Conservation (phyloP, 352 stramenopile species). For the Phytophthora niederhauseri region DNA sequence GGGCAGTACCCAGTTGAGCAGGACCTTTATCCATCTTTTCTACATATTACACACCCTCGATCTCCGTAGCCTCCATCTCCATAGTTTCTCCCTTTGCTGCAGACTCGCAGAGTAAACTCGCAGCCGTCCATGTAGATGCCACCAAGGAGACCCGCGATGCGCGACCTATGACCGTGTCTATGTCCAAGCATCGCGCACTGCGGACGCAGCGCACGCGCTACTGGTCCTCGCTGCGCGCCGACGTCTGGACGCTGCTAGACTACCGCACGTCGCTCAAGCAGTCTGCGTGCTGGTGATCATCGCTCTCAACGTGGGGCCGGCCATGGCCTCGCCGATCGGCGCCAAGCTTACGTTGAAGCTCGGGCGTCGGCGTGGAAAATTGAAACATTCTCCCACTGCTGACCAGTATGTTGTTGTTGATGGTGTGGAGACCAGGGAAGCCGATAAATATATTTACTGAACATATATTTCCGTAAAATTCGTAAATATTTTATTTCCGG, state of each 20-base stretch:
- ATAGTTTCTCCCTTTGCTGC: no score
- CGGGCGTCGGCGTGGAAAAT: neutral
- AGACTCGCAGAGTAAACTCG: no score
- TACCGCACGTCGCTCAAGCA: constrained; percentile 68
- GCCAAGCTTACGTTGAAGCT: constrained; percentile 32
- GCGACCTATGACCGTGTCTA: neutral
- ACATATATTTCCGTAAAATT: no score
- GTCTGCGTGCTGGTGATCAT: constrained; percentile 77
- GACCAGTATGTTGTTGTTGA: constrained; percentile 4
- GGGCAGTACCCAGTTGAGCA: no score
- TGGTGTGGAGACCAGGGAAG: no score
- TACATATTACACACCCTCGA: no score
- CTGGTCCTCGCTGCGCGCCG: constrained; percentile 41
- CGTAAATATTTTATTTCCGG: no score
- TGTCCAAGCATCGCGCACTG: neutral
- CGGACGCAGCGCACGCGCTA: neutral
- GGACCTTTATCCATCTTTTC: no score
- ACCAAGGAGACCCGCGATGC: neutral
- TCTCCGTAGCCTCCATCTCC: no score
- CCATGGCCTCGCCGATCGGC: constrained; percentile 44
- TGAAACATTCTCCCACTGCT: neutral
- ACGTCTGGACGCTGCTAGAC: constrained; percentile 79
- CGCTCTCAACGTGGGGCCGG: constrained; percentile 74
- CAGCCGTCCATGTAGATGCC: no score
- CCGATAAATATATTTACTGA: no score